Evolutionary conservation across 768 basidiomycete genomes (phyloP).

Genomic region (Auriscalpium orientale): DNA sequence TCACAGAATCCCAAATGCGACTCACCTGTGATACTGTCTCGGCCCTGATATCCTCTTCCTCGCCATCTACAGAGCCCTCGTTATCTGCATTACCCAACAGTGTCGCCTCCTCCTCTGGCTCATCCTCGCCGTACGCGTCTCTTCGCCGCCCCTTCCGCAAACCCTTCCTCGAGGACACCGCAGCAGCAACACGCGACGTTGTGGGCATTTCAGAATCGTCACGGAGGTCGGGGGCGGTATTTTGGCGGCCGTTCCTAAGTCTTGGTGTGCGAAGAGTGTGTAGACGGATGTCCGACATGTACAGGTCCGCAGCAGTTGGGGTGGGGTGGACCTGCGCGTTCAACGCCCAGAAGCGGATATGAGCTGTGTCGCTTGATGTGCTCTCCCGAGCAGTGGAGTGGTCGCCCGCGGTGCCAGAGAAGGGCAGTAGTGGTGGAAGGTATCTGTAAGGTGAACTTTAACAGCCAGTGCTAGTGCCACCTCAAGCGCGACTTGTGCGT

Average conservation of each 20-base stretch:
- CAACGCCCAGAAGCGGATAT: no score
- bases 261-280: constrained; percentile 4
- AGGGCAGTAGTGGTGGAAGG: no score
- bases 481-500: no score
- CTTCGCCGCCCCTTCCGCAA: constrained; percentile 7
- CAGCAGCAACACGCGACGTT: not conserved
- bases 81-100: constrained; percentile 4
- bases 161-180: constrained; percentile 1
- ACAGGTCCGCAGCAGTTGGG: no score
- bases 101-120: constrained; percentile 10
- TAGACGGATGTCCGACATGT: constrained; percentile 13
- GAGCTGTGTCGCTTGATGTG: no score
- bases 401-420: no score
- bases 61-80: not conserved
- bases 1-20: not conserved
- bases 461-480: no score
- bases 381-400: no score
- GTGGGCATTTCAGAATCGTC: constrained; percentile 5
- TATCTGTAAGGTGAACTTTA: no score
- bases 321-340: no score
- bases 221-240: constrained; percentile 1
- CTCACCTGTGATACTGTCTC: not conserved
- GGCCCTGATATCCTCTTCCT: not conserved
- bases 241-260: constrained; percentile 4
- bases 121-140: constrained; percentile 7